Evolutionary conservation across 164 flowering plant species (phyloP), one percentile per base, ranked within the genome.

Genomic region (Vitis cinerea): DNA sequence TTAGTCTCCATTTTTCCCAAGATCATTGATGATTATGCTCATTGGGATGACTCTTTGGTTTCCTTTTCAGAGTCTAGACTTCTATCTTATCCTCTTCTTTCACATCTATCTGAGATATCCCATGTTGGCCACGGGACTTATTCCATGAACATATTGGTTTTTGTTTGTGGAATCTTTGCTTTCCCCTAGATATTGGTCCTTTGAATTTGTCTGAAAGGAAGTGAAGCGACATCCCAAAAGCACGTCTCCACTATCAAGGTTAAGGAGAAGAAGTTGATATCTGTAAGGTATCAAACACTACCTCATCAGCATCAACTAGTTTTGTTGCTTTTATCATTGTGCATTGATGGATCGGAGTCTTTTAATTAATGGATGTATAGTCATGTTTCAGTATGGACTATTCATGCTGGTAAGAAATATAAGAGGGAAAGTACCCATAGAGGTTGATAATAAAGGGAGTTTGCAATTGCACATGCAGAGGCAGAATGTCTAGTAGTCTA

Each of bases 401-500:
- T 13, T 53, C 17, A 6, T 53, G 10, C 14, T 53, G n/a, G 56
- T 11, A 53, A 12, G 55, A 14, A 52, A 12, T 5, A 2, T 0
- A 3, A 13, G n/a, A 13, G n/a, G 5, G 56, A 6, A 37, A 37
- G 4, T 37, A 37, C 7, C 4, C 7, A 37, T 23, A 23, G 27
- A 23, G 7, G 4, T 37, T 3, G 53, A 10, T 11, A 50, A 13
- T 50, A 10, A 23, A 50, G 53, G 53, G 13, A 50, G 11, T 50
- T 50, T 50, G 53, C 4, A 53, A 53, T 53, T 53, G 56, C 5
- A 53, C n/a, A 53, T 13, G 56, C 3, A 13, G 56, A 53, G n/a
- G n/a, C 56, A 53, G 56, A 51, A 51, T 51, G 54, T 51, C 54
- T 2, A 31, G 37, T 56, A 48, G 27, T 67, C 70, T 67, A 57